A percentile compares a stretch with the other conserved stretches of the same genome.
Conservation (phyloP, 495 filamentous ascomycete species). For the Jackrogersella minutella region DNA sequence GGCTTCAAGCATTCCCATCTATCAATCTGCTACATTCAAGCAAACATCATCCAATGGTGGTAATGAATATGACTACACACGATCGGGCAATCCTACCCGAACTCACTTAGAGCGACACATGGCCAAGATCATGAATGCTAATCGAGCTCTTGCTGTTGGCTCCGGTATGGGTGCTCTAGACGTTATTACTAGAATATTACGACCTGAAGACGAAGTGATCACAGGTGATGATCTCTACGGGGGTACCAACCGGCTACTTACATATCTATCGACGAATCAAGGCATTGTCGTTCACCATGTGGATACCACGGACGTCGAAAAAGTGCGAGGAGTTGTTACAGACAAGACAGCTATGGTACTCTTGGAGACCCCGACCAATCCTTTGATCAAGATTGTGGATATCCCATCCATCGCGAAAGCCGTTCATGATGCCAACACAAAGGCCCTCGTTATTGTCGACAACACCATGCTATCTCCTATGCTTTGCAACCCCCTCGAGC, state of each 20-base stretch:
- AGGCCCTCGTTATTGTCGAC: conserved; percentile 87
- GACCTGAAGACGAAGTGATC: conserved; percentile 95
- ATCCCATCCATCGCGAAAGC: conserved; percentile 77
- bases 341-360: conserved; percentile 94
- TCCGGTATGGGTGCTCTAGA: conserved; percentile 98
- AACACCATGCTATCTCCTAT: conserved; percentile 99
- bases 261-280: conserved; percentile 84
- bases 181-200: conserved; percentile 92
- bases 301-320: conserved; percentile 81
- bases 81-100: conserved; percentile 94
- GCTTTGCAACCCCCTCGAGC: conserved; percentile 87
- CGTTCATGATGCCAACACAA: conserved; percentile 80
- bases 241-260: conserved; percentile 91
- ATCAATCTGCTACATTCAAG: conserved; percentile 98
- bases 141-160: conserved; percentile 87
- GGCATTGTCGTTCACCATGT: conserved; percentile 96
- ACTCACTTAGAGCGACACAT: conserved; percentile 96
- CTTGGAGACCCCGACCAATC: conserved; percentile 95
- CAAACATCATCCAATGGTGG: conserved; percentile 79
- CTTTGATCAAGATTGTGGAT: conserved; percentile 96
- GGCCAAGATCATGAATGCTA: conserved; percentile 97
- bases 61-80: conserved; percentile 96
- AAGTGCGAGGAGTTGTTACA: conserved; percentile 71
- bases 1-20: conserved; percentile 93
- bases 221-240: conserved; percentile 98